phyloP scores from a whole-genome alignment of 805 yeast species.

The Torulaspora maleeae region DNA sequence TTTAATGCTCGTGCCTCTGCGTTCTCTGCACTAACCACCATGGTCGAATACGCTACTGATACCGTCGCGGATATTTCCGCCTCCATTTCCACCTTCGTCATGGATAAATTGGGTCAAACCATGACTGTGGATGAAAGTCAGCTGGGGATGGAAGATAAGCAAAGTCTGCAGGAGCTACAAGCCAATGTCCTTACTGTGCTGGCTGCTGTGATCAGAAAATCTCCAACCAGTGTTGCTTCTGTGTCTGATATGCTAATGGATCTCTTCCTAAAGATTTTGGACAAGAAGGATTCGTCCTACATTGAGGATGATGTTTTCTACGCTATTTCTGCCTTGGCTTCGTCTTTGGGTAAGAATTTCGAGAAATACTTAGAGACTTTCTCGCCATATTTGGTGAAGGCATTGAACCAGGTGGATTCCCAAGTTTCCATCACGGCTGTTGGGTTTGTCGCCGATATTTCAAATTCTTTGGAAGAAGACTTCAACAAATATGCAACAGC shows the following conservation, averaged over 20 bases:
- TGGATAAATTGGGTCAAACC: slow-evolving; percentile 68
- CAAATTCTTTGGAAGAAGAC: slow-evolving; percentile 75
- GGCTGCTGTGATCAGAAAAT: slow-evolving; percentile 79
- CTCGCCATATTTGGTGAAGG: slow-evolving; percentile 74
- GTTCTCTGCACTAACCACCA: slow-evolving; percentile 82
- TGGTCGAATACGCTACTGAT: slow-evolving; percentile 70
- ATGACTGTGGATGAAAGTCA: slow-evolving; percentile 56
- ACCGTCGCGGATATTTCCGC: slow-evolving; percentile 67
- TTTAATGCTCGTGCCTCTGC: slow-evolving; percentile 90
- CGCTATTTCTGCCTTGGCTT: slow-evolving; percentile 85
- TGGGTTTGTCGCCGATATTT: slow-evolving; percentile 90
- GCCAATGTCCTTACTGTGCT: slow-evolving; percentile 70
- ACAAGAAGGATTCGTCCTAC: slow-evolving; percentile 53
- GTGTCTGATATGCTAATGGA: slow-evolving; percentile 86
- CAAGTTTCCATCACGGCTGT: slow-evolving; percentile 86
- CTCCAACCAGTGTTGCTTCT: slow-evolving; percentile 54
- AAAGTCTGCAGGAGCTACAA: slow-evolving; percentile 83
- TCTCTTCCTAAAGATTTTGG: slow-evolving; percentile 68
- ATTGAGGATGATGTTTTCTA: slow-evolving; percentile 93
- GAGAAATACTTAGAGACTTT: slow-evolving; percentile 74
- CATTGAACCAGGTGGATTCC: slow-evolving; percentile 76
- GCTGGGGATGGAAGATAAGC: slow-evolving; percentile 62
- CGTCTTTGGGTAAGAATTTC: slow-evolving; percentile 69
- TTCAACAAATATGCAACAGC: slow-evolving; percentile 72
- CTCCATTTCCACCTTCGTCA: slow-evolving; percentile 66